Evolutionary conservation across 208 protist genomes (phyloP).

Genomic region (Trypanosoma mega): DNA sequence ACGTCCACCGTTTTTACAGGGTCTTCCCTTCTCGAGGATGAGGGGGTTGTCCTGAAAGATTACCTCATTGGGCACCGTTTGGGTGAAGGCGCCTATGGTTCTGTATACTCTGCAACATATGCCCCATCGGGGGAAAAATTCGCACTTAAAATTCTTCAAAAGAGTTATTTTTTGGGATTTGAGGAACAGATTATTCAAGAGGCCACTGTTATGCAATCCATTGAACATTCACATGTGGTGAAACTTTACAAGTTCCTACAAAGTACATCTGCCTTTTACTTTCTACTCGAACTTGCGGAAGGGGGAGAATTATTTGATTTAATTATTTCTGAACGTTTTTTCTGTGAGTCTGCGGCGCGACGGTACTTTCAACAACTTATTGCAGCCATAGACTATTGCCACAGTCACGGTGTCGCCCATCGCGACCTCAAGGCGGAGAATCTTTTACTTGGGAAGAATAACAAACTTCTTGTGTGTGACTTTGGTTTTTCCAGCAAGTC

Average conservation of each 20-base stretch:
- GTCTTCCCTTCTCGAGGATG: constrained; percentile 57
- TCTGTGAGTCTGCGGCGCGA: constrained; percentile 81
- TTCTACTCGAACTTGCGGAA: constrained; percentile 87
- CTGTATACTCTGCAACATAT: constrained; percentile 85
- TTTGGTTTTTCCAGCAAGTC: constrained; percentile 86
- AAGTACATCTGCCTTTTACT: constrained; percentile 83
- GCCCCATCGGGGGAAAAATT: constrained; percentile 71
- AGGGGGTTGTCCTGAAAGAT: constrained; percentile 67
- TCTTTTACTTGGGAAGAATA: constrained; percentile 70
- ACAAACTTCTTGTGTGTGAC: constrained; percentile 83
- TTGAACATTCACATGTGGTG: constrained; percentile 90
- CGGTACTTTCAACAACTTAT: constrained; percentile 95
- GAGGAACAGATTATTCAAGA: constrained; percentile 81
- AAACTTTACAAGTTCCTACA: constrained; percentile 89
- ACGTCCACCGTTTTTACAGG: constrained; percentile 66
- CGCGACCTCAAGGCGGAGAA: constrained; percentile 93
- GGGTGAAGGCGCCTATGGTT: constrained; percentile 86
- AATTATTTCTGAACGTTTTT: constrained; percentile 85
- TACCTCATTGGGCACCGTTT: constrained; percentile 79
- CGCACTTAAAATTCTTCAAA: constrained; percentile 88
- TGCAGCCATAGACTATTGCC: constrained; percentile 93
- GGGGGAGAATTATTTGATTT: constrained; percentile 95
- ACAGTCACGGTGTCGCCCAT: constrained; percentile 84
- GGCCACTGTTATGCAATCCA: constrained; percentile 83
- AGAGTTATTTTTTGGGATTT: constrained; percentile 58